Percentiles rank a stretch among this genome's conserved stretches.
phyloP scores from a whole-genome alignment of 164 flowering plant genomes.

The Magnolia sinica region DNA sequence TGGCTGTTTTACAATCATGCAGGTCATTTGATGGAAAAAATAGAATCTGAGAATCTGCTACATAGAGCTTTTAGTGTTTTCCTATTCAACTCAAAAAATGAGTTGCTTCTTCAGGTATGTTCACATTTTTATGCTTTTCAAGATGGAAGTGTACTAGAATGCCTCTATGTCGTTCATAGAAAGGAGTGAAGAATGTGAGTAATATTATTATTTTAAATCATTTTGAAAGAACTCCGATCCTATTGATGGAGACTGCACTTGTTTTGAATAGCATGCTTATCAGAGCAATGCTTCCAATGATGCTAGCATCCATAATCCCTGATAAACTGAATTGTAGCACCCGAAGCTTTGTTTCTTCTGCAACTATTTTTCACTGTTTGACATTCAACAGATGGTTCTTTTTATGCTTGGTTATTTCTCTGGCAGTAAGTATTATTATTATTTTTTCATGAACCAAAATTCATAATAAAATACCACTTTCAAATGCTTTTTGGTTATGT shows the following conservation, averaged over 20 bases:
- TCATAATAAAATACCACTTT: no score
- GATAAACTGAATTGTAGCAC: background rate
- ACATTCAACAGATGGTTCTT: background rate
- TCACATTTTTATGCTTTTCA: background rate
- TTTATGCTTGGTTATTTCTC: background rate
- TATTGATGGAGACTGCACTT: background rate
- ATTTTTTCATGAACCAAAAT: no score
- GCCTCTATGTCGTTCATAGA: background rate
- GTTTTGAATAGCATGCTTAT: background rate
- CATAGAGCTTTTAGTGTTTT: slow-evolving; percentile 98
- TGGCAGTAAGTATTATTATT: no score
- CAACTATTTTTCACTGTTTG: background rate
- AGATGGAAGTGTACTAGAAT: background rate
- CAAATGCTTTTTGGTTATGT: no score
- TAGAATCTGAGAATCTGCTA: slow-evolving; percentile 69
- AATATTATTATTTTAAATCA: background rate
- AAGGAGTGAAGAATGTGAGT: background rate
- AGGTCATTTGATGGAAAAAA: slow-evolving; percentile 96
- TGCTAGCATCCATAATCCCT: background rate
- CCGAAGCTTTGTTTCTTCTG: background rate
- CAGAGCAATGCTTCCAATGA: background rate
- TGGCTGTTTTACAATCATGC: slow-evolving; percentile 16
- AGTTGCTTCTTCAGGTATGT: slow-evolving; percentile 90
- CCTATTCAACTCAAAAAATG: slow-evolving; percentile 85
- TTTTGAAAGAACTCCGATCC: background rate